Conservation (phyloP, 805 yeast species). For the Metschnikowia santaceciliae region DNA sequence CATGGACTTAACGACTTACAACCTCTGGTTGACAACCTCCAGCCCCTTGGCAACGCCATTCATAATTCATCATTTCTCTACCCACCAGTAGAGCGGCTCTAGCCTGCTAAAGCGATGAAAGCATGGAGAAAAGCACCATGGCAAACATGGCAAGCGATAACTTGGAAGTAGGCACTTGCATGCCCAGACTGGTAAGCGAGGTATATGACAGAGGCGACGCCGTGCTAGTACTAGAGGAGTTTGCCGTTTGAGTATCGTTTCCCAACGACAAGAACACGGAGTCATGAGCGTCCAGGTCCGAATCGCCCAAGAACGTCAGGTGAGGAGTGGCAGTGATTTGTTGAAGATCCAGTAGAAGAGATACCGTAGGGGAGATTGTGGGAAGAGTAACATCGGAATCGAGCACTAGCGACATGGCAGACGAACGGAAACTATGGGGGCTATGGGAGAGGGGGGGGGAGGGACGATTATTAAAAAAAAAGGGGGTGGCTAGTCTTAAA, state of each 20-base stretch:
- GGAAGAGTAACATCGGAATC: conserved; percentile 9
- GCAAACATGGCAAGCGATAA: neutral
- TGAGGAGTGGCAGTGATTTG: conserved; percentile 10
- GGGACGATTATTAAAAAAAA: no score
- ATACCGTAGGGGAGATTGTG: conserved; percentile 7
- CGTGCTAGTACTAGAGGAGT: conserved; percentile 2
- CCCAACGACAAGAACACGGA: conserved; percentile 4
- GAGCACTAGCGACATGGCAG: conserved; percentile 15
- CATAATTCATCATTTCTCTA: neutral
- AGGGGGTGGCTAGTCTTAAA: no score
- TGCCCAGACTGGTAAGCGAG: neutral
- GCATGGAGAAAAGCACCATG: neutral
- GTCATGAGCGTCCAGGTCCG: neutral
- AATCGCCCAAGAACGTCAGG: neutral
- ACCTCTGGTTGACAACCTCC: no score
- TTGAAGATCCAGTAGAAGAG: conserved; percentile 16
- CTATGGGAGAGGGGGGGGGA: no score
- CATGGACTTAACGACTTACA: no score
- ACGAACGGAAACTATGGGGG: no score
- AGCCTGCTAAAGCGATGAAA: neutral
- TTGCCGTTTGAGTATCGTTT: conserved; percentile 3
- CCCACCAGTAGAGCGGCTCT: neutral
- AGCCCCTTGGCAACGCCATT: neutral
- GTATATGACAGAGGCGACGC: neutral
- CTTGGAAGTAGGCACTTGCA: neutral